phyloP scores from a whole-genome alignment of 805 yeast species.

The Saccharomycopsis fermentans region DNA sequence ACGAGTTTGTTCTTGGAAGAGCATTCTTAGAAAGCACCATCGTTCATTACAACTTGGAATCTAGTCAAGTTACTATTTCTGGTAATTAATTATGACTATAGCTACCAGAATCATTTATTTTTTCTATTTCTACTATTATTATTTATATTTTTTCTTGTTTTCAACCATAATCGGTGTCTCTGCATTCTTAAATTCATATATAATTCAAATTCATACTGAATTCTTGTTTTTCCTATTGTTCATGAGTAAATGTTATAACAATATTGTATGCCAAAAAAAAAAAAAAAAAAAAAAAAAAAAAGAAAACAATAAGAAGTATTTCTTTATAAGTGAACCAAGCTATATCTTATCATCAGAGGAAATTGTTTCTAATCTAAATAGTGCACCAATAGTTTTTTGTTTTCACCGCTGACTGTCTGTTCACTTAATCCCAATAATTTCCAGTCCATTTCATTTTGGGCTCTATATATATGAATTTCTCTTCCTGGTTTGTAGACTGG shows the following conservation, averaged over 20 bases:
- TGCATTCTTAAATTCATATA: no score
- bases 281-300: no score
- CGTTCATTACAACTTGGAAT: neutral
- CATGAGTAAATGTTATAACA: no score
- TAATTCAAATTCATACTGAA: no score
- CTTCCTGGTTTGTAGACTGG: conserved; percentile 2
- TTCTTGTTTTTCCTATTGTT: no score
- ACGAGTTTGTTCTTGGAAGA: neutral
- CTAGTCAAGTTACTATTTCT: neutral
- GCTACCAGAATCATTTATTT: neutral
- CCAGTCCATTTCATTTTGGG: conserved; percentile 19
- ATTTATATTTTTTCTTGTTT: neutral
- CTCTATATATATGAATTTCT: conserved; percentile 16
- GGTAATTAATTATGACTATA: neutral
- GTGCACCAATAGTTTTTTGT: conserved; percentile 15
- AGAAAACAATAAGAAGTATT: no score
- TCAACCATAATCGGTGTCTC: neutral
- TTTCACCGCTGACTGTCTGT: conserved; percentile 10
- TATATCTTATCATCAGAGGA: no score
- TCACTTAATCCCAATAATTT: conserved; percentile 17
- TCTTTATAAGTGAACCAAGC: no score
- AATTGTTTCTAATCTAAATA: conserved; percentile 18
- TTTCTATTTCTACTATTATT: neutral
- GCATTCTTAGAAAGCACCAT: neutral
- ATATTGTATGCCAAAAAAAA: no score